Percentiles rank a stretch among this genome's conserved stretches.
Conservation (phyloP, 2,329 filamentous ascomycete genomes). For the Fusarium aywerte region DNA sequence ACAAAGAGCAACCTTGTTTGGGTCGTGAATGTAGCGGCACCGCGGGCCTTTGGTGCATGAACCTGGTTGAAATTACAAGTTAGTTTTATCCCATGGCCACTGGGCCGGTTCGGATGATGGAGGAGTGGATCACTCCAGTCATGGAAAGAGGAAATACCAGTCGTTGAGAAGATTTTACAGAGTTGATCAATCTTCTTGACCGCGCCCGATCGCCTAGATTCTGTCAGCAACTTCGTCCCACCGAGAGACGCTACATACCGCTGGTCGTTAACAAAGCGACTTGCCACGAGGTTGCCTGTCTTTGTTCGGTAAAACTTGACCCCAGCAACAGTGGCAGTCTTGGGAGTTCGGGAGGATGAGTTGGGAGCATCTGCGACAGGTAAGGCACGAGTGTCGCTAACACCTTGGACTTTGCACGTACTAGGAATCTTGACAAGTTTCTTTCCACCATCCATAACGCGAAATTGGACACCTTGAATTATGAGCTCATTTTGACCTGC, state of each 20-base stretch:
- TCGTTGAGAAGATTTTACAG: slow-evolving; percentile 78
- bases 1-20: slow-evolving; percentile 88
- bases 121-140: slow-evolving; percentile 39
- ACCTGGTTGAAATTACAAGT: slow-evolving; percentile 66
- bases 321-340: slow-evolving; percentile 76
- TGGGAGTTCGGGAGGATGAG: slow-evolving; percentile 75
- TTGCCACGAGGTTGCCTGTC: slow-evolving; percentile 84
- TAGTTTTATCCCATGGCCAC: slow-evolving; percentile 59
- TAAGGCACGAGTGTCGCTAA: slow-evolving; percentile 42
- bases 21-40: slow-evolving; percentile 87
- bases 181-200: slow-evolving; percentile 77
- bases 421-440: slow-evolving; percentile 81
- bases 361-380: slow-evolving; percentile 64
- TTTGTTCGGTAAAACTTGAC: slow-evolving; percentile 88
- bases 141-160: slow-evolving; percentile 68
- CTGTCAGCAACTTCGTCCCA: slow-evolving; percentile 53
- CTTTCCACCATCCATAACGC: slow-evolving; percentile 79
- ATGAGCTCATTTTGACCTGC: slow-evolving; percentile 68
- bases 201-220: slow-evolving; percentile 59
- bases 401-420: slow-evolving; percentile 52
- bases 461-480: slow-evolving; percentile 78
- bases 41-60: slow-evolving; percentile 82
- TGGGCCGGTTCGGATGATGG: slow-evolving; percentile 40
- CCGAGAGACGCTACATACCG: slow-evolving; percentile 66
- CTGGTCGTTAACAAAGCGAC: slow-evolving; percentile 78